Percentiles rank a stretch among this genome's conserved stretches.
These are phyloP conservation scores for Coemansia sp. DNA, from an alignment of 192 early-diverging fungal species.

Conservation along the genomic window DNA sequence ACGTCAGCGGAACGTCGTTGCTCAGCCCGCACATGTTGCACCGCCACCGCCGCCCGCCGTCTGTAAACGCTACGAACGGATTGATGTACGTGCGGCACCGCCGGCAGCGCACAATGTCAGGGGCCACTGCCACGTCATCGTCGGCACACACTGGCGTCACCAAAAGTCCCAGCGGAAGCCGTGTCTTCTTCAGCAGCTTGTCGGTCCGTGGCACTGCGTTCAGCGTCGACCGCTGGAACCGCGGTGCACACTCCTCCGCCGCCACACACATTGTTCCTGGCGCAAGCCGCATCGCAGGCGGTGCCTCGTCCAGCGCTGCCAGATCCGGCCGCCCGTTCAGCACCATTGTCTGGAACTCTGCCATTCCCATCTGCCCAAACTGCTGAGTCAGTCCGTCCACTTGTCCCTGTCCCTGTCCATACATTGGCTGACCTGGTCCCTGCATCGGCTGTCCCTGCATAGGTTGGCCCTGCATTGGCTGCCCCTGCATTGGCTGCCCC, in stretches of 20 bases:
- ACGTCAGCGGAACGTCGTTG: constrained; percentile 82
- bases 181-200: constrained; percentile 79
- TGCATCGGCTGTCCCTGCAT: neutral
- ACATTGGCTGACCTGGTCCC: constrained; percentile 3
- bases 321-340: constrained; percentile 47
- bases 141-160: constrained; percentile 74
- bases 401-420: constrained; percentile 30
- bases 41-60: constrained; percentile 94
- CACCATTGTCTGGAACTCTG: constrained; percentile 32
- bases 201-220: constrained; percentile 86
- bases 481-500: too few species aligned
- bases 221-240: constrained; percentile 87
- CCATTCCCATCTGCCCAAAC: constrained; percentile 43
- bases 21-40: constrained; percentile 92
- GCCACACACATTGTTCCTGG: constrained; percentile 36
- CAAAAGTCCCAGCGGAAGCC: constrained; percentile 85
- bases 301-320: constrained; percentile 36
- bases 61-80: constrained; percentile 92
- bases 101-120: constrained; percentile 94
- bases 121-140: constrained; percentile 69
- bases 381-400: constrained; percentile 43
- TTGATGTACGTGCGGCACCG: constrained; percentile 96
- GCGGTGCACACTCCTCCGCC: constrained; percentile 62
- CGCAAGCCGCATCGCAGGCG: constrained; percentile 45
- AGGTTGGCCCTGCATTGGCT: neutral